A percentile compares a stretch with the other conserved stretches of the same genome.
phyloP scores from a whole-genome alignment of 2,329 filamentous ascomycete genomes.

The Arthrocladium fulminans region DNA sequence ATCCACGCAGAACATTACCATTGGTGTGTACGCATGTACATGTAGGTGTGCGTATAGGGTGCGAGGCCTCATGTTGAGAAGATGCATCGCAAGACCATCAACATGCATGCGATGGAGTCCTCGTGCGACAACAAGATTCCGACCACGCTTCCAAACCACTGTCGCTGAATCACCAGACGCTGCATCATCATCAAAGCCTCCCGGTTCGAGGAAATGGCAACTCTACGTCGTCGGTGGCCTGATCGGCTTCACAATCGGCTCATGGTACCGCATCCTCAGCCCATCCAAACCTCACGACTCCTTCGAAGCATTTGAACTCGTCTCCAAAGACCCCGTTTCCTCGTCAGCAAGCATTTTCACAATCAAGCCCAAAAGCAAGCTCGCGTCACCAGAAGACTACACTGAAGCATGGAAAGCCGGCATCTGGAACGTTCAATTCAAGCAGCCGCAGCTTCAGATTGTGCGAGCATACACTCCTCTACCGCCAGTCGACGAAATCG shows the following conservation, averaged over 20 bases:
- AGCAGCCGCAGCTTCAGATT: slow-evolving; percentile 90
- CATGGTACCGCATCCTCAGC: slow-evolving; percentile 2
- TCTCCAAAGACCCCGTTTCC: slow-evolving; percentile 36
- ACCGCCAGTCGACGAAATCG: slow-evolving; percentile 40
- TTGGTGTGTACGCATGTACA: too few species aligned
- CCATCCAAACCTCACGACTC: slow-evolving; percentile 10
- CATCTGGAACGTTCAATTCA: slow-evolving; percentile 83
- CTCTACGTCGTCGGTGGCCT: slow-evolving; percentile 1
- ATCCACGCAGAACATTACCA: too few species aligned
- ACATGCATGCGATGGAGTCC: neutral
- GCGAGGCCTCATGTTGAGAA: slow-evolving; percentile 5
- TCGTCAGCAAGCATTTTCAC: slow-evolving; percentile 39
- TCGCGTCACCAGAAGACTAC: slow-evolving; percentile 31
- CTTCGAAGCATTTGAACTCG: slow-evolving; percentile 35
- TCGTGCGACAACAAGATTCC: neutral
- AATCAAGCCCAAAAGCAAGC: slow-evolving; percentile 27
- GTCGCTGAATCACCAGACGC: neutral
- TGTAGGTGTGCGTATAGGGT: neutral
- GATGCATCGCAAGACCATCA: slow-evolving; percentile 2
- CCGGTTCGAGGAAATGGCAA: slow-evolving; percentile 2
- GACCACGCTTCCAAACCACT: neutral
- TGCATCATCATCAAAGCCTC: neutral
- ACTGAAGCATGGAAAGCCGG: slow-evolving; percentile 50
- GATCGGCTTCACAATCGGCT: slow-evolving; percentile 2
- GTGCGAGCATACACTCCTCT: slow-evolving; percentile 85